A percentile compares a stretch with the other conserved stretches of the same genome.
These are phyloP conservation scores for Tephrocybe sp. DNA, from an alignment of 768 basidiomycete species.

Conservation along the genomic window DNA sequence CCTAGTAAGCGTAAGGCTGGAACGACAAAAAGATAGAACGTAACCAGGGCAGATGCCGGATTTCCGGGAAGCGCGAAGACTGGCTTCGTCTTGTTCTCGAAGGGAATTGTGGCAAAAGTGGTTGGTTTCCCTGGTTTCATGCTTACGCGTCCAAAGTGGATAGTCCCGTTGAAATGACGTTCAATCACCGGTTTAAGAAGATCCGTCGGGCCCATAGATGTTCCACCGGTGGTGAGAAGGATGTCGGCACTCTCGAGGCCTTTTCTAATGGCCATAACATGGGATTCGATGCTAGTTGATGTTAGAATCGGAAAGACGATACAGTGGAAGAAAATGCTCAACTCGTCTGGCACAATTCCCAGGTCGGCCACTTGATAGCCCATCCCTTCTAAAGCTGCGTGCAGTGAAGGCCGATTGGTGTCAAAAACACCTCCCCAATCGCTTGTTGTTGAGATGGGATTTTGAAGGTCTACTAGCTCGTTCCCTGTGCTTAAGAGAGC, in stretches of 20 bases:
- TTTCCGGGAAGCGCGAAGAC: conserved; percentile 88
- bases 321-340: conserved; percentile 19
- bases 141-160: conserved; percentile 84
- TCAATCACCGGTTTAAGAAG: conserved; percentile 88
- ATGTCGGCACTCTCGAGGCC: conserved; percentile 69
- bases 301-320: neutral
- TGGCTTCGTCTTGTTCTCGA: conserved; percentile 45
- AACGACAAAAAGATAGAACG: conserved; percentile 80
- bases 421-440: conserved; percentile 78
- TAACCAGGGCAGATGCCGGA: conserved; percentile 84
- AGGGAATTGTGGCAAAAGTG: conserved; percentile 78
- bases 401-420: conserved; percentile 81
- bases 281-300: conserved; percentile 47
- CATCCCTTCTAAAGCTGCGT: conserved; percentile 63
- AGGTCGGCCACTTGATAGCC: conserved; percentile 79
- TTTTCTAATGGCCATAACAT: conserved; percentile 51
- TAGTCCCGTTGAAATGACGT: conserved; percentile 65
- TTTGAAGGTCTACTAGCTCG: conserved; percentile 68
- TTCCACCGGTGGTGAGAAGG: conserved; percentile 83
- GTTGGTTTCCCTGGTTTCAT: conserved; percentile 89
- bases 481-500: conserved; percentile 87
- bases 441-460: conserved; percentile 28
- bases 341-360: conserved; percentile 79
- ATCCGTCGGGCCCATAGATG: conserved; percentile 88
- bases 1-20: conserved; percentile 74